A percentile compares a stretch with the other conserved stretches of the same genome.
Evolutionary conservation across 805 yeast species (phyloP).

Genomic region (Sugiyamaella americana): DNA sequence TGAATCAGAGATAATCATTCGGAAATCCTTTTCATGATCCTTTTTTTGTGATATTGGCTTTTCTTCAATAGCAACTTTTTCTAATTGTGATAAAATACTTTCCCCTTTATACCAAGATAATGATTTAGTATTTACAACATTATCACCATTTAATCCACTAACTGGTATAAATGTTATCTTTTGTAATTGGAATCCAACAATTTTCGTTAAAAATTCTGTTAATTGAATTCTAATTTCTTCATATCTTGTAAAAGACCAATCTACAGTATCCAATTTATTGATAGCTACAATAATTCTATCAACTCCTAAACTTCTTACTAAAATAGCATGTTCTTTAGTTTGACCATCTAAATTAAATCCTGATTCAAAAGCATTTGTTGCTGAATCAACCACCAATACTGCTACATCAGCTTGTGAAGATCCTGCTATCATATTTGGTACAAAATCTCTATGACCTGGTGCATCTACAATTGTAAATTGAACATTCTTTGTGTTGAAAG

Average conservation of each 20-base stretch:
- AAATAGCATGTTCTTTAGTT: constrained; percentile 69
- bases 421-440: constrained; percentile 83
- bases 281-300: constrained; percentile 53
- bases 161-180: constrained; percentile 55
- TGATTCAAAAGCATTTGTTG: constrained; percentile 61
- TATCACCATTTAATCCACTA: constrained; percentile 63
- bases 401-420: constrained; percentile 75
- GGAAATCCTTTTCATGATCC: constrained; percentile 40
- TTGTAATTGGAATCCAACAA: constrained; percentile 41
- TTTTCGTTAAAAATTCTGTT: constrained; percentile 41
- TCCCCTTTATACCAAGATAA: constrained; percentile 42
- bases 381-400: constrained; percentile 61
- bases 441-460: constrained; percentile 78
- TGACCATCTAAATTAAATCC: constrained; percentile 66
- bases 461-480: constrained; percentile 73
- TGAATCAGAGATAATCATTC: constrained; percentile 60
- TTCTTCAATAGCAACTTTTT: constrained; percentile 7
- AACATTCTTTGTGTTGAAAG: constrained; percentile 50
- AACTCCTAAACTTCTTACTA: constrained; percentile 65
- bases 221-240: constrained; percentile 46
- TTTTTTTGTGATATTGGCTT: constrained; percentile 17
- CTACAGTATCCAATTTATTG: constrained; percentile 62
- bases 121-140: constrained; percentile 45
- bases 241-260: constrained; percentile 52
- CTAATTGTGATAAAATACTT: constrained; percentile 29